These are phyloP conservation scores for Sphagnurus paluster DNA, from an alignment of 1,284 basidiomycete species.

Conservation along the genomic window DNA sequence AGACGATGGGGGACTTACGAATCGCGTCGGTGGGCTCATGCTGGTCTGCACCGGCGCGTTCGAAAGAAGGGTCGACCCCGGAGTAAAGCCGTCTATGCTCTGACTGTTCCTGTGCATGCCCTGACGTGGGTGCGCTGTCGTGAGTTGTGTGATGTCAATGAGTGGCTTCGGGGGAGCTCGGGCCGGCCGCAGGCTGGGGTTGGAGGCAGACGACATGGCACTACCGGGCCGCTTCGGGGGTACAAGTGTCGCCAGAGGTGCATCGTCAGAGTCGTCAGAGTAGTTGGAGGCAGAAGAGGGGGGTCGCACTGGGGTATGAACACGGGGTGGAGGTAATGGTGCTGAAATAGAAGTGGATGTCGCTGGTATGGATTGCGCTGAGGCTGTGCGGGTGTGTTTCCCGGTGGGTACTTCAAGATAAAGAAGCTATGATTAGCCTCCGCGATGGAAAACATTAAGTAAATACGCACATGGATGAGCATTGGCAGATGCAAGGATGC, in stretches of 20 bases:
- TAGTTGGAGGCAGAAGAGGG: conserved; percentile 32
- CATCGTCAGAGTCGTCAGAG: conserved; percentile 42
- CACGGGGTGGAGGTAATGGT: conserved; percentile 9
- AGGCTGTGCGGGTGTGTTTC: conserved; percentile 24
- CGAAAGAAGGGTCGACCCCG: conserved; percentile 34
- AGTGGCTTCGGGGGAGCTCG: conserved; percentile 35
- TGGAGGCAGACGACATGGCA: conserved; percentile 21
- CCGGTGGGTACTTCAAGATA: too few relatives aligned
- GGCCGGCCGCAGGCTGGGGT: conserved; percentile 3
- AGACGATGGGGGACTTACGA: conserved; percentile 37
- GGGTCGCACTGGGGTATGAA: background rate
- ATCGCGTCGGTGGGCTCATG: conserved; percentile 33
- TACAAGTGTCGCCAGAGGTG: conserved; percentile 45
- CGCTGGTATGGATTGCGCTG: conserved; percentile 25
- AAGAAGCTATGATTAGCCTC: too few relatives aligned
- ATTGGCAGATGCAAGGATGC: conserved; percentile 28
- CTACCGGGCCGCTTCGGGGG: conserved; percentile 33
- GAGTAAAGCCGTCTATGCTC: conserved; percentile 36
- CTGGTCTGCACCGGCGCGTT: conserved; percentile 22
- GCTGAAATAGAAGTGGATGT: conserved; percentile 6
- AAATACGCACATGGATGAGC: conserved; percentile 25
- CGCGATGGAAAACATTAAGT: too few relatives aligned
- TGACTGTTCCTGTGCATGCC: conserved; percentile 16
- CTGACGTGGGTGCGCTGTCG: conserved; percentile 26
- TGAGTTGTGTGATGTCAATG: conserved; percentile 45